A percentile compares a stretch with the other conserved stretches of the same genome.
Conservation (phyloP, 2,329 filamentous ascomycete species). For the Fusarium redolens region DNA sequence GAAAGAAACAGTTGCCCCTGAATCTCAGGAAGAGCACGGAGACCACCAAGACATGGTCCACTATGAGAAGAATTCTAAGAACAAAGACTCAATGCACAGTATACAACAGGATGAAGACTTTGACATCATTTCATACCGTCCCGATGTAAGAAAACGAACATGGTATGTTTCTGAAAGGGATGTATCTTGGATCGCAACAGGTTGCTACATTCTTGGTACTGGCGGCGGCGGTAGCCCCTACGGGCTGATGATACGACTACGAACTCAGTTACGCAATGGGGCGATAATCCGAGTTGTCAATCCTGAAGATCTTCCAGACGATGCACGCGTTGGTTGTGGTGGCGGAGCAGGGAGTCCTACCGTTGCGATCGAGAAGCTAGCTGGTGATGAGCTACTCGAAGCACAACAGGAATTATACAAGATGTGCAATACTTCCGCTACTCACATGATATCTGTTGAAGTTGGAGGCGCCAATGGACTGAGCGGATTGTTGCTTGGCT, state of each 20-base stretch:
- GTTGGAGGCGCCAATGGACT: slow-evolving; percentile 76
- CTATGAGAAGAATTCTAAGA: slow-evolving; percentile 32
- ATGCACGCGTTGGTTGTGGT: slow-evolving; percentile 65
- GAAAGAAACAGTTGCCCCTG: slow-evolving; percentile 1
- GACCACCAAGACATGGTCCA: slow-evolving; percentile 31
- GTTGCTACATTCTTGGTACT: slow-evolving; percentile 71
- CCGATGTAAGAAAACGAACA: slow-evolving; percentile 60
- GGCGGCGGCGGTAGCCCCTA: slow-evolving; percentile 70
- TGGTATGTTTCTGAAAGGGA: slow-evolving; percentile 71
- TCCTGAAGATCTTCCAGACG: slow-evolving; percentile 60
- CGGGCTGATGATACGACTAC: slow-evolving; percentile 61
- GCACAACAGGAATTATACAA: slow-evolving; percentile 65
- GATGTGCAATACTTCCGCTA: slow-evolving; percentile 58
- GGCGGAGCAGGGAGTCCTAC: slow-evolving; percentile 70
- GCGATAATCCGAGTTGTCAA: slow-evolving; percentile 63
- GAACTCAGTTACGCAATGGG: slow-evolving; percentile 62
- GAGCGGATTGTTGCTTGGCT: slow-evolving; percentile 67
- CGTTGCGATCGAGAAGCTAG: slow-evolving; percentile 69
- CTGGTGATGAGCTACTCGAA: slow-evolving; percentile 66
- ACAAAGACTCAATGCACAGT: neutral
- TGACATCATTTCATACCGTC: slow-evolving; percentile 58
- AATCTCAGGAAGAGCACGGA: slow-evolving; percentile 2
- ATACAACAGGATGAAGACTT: slow-evolving; percentile 37
- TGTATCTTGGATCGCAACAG: slow-evolving; percentile 65
- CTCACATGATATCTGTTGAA: slow-evolving; percentile 71